Conservation (phyloP, 768 basidiomycete genomes). For the Cystoderma amianthinum region DNA sequence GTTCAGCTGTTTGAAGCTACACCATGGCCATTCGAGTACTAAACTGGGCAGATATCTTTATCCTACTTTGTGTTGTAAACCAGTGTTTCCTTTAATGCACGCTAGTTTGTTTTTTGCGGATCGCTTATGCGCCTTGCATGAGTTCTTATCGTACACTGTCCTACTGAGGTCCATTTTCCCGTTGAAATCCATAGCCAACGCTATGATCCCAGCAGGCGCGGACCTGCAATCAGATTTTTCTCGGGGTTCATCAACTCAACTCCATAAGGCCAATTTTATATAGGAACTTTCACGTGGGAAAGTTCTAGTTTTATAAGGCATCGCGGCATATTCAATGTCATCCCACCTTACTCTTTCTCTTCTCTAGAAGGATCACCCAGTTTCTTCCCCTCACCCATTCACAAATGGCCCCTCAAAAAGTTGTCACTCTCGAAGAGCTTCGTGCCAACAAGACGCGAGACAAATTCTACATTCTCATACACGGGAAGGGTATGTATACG, state of each 20-base stretch:
- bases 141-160: too few relatives aligned
- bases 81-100: too few relatives aligned
- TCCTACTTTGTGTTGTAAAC: too few relatives aligned
- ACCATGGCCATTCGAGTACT: constrained; percentile 73
- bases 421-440: constrained; percentile 69
- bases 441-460: constrained; percentile 71
- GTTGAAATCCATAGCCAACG: too few relatives aligned
- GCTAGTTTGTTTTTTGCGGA: too few relatives aligned
- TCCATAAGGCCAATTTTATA: not conserved
- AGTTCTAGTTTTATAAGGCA: constrained; percentile 17
- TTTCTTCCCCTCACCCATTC: constrained; percentile 10
- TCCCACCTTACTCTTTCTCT: constrained; percentile 8
- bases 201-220: too few relatives aligned
- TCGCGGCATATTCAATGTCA: not conserved
- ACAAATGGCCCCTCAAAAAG: constrained; percentile 48
- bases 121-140: too few relatives aligned
- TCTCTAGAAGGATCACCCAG: constrained; percentile 10
- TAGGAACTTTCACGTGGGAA: constrained; percentile 27
- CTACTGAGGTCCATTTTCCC: too few relatives aligned
- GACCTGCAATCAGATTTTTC: not conserved
- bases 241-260: constrained; percentile 3
- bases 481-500: constrained; percentile 63
- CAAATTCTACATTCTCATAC: constrained; percentile 74
- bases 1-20: constrained; percentile 35
- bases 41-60: constrained; percentile 55